Conservation (phyloP, 352 stramenopile genomes). For the Globisporangium camurandrum region DNA sequence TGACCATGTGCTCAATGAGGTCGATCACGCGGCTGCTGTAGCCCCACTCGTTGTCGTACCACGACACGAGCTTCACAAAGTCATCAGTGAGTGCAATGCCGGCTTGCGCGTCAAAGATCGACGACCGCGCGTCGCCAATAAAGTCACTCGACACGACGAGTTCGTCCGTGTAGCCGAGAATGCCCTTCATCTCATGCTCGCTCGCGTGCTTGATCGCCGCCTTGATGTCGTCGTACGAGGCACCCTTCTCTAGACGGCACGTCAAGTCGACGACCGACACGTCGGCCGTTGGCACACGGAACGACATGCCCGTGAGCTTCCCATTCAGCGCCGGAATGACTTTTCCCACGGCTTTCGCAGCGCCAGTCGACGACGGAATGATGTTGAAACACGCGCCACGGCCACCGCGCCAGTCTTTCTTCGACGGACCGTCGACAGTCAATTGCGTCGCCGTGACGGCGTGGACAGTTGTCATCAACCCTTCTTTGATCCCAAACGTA, state of each 20-base stretch:
- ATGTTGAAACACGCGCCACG: conserved; percentile 98
- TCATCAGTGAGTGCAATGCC: conserved; percentile 97
- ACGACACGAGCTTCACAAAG: conserved; percentile 99
- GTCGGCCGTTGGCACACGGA: conserved; percentile 87
- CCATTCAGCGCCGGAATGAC: conserved; percentile 93
- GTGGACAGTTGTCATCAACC: conserved; percentile 99
- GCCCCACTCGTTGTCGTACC: conserved; percentile 99
- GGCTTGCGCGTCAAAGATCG: conserved; percentile 96
- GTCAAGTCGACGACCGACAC: conserved; percentile 90
- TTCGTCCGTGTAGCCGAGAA: conserved; percentile 98
- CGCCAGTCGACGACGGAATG: conserved; percentile 97
- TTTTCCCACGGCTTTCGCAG: conserved; percentile 98
- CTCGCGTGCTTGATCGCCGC: conserved; percentile 91
- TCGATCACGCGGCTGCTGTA: conserved; percentile 97
- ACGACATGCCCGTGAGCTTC: conserved; percentile 90
- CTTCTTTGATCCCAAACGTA: conserved; percentile 97
- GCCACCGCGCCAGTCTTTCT: conserved; percentile 98
- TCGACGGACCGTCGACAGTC: conserved; percentile 96
- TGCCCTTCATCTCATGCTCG: conserved; percentile 93
- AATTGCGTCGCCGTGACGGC: conserved; percentile 97
- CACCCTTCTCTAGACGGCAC: conserved; percentile 71
- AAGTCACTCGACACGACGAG: conserved; percentile 97
- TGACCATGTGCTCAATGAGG: conserved; percentile 95
- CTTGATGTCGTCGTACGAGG: conserved; percentile 98
- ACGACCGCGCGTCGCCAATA: conserved; percentile 92